A percentile compares a stretch with the other conserved stretches of the same genome.
Evolutionary conservation across 768 basidiomycete genomes (phyloP).

Genomic region (Clavulina sp.): DNA sequence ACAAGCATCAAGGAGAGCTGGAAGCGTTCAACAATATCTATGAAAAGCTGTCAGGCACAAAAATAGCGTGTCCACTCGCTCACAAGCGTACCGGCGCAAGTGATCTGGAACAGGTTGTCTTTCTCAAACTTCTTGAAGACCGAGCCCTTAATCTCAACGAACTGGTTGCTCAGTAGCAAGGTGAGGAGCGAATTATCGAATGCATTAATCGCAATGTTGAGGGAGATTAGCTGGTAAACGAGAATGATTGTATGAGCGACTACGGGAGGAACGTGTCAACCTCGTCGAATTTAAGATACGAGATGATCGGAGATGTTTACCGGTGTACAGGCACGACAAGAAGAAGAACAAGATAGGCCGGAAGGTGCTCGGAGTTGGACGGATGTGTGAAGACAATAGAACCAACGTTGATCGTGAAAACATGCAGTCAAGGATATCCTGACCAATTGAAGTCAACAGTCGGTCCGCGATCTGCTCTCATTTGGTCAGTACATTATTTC

Average conservation of each 20-base stretch:
- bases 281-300: background rate
- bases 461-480: conserved; percentile 75
- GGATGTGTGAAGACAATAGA: conserved; percentile 43
- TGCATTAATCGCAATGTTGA: conserved; percentile 96
- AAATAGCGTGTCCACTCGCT: too few species aligned
- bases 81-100: conserved; percentile 61
- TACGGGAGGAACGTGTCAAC: conserved; percentile 18
- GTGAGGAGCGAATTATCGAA: conserved; percentile 93
- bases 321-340: conserved; percentile 65
- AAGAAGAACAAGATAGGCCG: conserved; percentile 72
- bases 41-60: background rate
- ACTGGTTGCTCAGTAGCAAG: conserved; percentile 90
- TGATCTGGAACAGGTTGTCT: conserved; percentile 95
- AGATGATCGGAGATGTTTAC: conserved; percentile 26
- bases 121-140: conserved; percentile 99
- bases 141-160: conserved; percentile 97
- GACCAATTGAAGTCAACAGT: conserved; percentile 88
- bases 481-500: background rate
- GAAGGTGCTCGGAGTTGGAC: conserved; percentile 46
- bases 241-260: conserved; percentile 85
- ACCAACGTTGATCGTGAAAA: conserved; percentile 85
- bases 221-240: conserved; percentile 83
- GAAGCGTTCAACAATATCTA: conserved; percentile 96
- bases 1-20: conserved; percentile 79
- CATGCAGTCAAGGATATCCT: conserved; percentile 90